Conservation (phyloP, 2,329 filamentous ascomycete species). For the Diaporthe sp. region DNA sequence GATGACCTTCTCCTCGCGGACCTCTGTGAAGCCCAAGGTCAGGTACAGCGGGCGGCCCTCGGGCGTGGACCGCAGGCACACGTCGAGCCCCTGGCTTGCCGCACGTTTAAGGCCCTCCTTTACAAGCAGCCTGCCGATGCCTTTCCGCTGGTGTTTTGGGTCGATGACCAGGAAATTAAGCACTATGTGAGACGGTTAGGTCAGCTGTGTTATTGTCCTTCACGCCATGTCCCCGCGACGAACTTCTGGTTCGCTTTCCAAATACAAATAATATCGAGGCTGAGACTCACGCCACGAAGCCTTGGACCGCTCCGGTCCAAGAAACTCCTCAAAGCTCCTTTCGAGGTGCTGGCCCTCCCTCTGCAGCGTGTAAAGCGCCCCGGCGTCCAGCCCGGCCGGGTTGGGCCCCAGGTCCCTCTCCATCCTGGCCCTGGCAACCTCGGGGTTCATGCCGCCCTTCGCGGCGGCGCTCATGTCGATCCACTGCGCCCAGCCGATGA, state of each 20-base stretch:
- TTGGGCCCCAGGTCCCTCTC: neutral
- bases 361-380: neutral
- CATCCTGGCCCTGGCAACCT: constrained; percentile 1
- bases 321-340: neutral
- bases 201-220: neutral
- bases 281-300: neutral
- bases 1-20: constrained; percentile 31
- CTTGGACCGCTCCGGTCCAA: neutral
- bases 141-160: constrained; percentile 45
- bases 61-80: constrained; percentile 41
- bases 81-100: constrained; percentile 37
- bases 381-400: constrained; percentile 23
- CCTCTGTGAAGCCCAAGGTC: constrained; percentile 41
- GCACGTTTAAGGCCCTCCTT: constrained; percentile 43
- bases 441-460: neutral
- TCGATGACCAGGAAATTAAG: constrained; percentile 43
- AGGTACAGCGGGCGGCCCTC: constrained; percentile 44
- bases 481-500: constrained; percentile 36
- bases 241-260: too few species aligned
- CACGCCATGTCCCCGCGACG: too few species aligned
- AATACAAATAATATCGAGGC: too few species aligned
- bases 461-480: neutral
- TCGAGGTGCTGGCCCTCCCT: constrained; percentile 13
- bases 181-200: constrained; percentile 34
- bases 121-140: constrained; percentile 44